Base-by-base conservation (phyloP, 352 stramenopile species). In the Vaucheria bursata region DNA sequence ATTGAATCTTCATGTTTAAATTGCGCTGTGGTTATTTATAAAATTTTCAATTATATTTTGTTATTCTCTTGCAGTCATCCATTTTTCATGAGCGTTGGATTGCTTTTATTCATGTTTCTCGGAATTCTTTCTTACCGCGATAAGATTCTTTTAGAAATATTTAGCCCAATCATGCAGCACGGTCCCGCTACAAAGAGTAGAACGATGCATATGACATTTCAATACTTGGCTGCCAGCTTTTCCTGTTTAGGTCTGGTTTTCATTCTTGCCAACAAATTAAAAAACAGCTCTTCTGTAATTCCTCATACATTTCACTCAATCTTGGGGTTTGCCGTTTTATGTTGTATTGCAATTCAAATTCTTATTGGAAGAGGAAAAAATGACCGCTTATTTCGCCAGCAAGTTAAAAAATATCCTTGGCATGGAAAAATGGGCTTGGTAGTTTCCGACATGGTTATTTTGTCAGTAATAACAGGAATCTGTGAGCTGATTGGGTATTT, bases 111-210 rank as follows among this genome's bases (percentile, higher is more conserved):
- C 5, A 82, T 85, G 71, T 65, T 69, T 5, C 66, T 83, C 69
- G 80, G 80, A 5, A 65, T 85, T 7, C 53, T 83, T 6, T 49
- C 80, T 6, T 85, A 85, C 74, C 66, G 70, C 36, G 84, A 85
- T 49, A 69, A 71, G 29, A 45, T 85, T 33, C 73, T 85, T 33
- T 71, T 85, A n/a, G 80, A 85, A 35, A 52, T 78, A 0, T 71
- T 85, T 3, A 79, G 71, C 36, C 80, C 80, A 5, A 85, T 85
- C 64, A 85, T 85, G 80, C 66, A 72, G 38, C 73, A 85, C 72
- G 71, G 71, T 1, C 37, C 59, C n/a, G 76, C 71, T 40, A 70
- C 73, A 3, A 85, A 85, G 53, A 83, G 73, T 38, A 75, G 78
- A 37, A 83, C 71, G n/a, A 83, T 83, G 36, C 78, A 83, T 67